phyloP scores from a whole-genome alignment of 352 stramenopile genomes.

The Phytophthora meadii region DNA sequence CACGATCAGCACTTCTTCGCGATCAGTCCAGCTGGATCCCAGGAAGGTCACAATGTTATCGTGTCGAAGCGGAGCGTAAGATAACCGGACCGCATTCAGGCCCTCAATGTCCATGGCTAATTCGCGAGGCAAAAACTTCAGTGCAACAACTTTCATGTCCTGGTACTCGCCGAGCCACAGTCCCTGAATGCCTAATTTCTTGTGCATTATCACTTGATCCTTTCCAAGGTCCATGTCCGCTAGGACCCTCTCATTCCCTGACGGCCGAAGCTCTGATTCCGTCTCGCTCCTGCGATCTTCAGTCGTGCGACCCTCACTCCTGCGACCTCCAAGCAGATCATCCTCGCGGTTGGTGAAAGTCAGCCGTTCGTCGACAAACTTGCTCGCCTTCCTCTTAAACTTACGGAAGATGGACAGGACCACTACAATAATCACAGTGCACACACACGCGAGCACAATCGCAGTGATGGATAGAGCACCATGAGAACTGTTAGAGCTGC shows the following conservation, averaged over 20 bases:
- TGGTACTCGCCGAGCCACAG: slow-evolving; percentile 62
- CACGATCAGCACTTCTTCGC: slow-evolving; percentile 73
- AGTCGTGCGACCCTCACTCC: slow-evolving; percentile 33
- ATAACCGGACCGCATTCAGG: slow-evolving; percentile 58
- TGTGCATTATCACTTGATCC: slow-evolving; percentile 52
- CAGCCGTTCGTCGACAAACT: slow-evolving; percentile 42
- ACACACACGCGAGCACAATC: slow-evolving; percentile 35
- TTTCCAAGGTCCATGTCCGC: slow-evolving; percentile 60
- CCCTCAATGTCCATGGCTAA: slow-evolving; percentile 46
- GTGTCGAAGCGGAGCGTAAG: slow-evolving; percentile 69
- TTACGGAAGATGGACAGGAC: slow-evolving; percentile 46
- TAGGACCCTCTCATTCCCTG: slow-evolving; percentile 32
- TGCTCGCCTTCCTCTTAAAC: slow-evolving; percentile 47
- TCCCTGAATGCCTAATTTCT: slow-evolving; percentile 59
- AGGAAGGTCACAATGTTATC: slow-evolving; percentile 74
- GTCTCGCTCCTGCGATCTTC: slow-evolving; percentile 16
- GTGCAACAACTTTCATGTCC: slow-evolving; percentile 56
- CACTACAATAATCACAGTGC: slow-evolving; percentile 37
- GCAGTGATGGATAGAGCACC: slow-evolving; percentile 17
- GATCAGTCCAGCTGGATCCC: slow-evolving; percentile 57
- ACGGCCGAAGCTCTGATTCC: slow-evolving; percentile 3
- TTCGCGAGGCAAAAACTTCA: slow-evolving; percentile 53
- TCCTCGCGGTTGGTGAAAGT: slow-evolving; percentile 45
- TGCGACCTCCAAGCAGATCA: slow-evolving; percentile 21
- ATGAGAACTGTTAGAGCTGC: slow-evolving; percentile 2